Base-by-base conservation (phyloP, 306 rosid genomes). In the Pterocarpus macrocarpus region DNA sequence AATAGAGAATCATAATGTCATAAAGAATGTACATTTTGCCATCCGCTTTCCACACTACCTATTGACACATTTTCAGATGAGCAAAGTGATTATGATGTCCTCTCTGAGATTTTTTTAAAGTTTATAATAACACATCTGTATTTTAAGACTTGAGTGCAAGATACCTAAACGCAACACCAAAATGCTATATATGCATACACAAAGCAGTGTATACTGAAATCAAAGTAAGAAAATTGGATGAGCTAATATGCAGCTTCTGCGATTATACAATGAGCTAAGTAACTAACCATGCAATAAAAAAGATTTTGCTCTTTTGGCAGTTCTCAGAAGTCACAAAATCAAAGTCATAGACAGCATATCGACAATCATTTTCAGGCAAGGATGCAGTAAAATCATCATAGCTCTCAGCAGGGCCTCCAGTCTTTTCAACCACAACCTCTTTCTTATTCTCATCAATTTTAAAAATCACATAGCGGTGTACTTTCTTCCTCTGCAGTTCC, bases 401-500 rank as follows among this genome's bases (percentile, higher is more conserved):
- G 86, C 88, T 88, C 85, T 90, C 98, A 77, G 94, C 90, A 32
- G 90, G 92, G 68, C 94, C 82, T 5, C 97, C 98, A 1, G 93
- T 94, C 79, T 91, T 94, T 78, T 94, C 98, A 2, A 88, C 92
- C 84, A 94, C 90, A 32, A 90, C 97, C 80, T 94, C 94, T 67
- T 90, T 89, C 82, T 86, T 94, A 74, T 83, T 90, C 92, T 90
- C 98, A 10, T 92, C 98, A 11, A 92, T 90, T 85, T 89, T 90
- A 52, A 92, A 93, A 88, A 90, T 82, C 86, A 94, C 88, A 80
- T 88, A 92, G 79, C 95, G 94, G 82, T 85, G 81, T 16, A 88
- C 90, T 84, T 90, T 92, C 94, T 92, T 94, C 83, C 93, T 89
- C 91, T 92, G 95, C 65, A 92, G 87, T 80, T 89, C 97, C 68